Conservation (phyloP, 1,284 basidiomycete species). For the Cutaneotrichosporon mucoides region DNA sequence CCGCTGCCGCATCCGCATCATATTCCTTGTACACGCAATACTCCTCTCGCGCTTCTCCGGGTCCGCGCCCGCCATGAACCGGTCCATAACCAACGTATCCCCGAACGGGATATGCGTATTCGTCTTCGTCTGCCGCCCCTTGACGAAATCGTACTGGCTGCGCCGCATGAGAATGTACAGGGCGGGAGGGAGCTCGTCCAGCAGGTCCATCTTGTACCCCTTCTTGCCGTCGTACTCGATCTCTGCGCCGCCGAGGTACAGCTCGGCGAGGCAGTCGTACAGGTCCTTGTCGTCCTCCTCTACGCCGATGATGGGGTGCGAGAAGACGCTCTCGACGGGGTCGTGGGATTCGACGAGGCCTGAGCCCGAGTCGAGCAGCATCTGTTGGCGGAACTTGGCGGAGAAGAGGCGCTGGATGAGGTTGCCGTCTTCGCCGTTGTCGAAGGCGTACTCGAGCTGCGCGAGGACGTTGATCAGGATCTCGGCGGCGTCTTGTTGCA, state of each 20-base stretch:
- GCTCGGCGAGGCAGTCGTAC: conserved; percentile 83
- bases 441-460: conserved; percentile 90
- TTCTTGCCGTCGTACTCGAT: conserved; percentile 85
- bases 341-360: conserved; percentile 52
- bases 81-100: conserved; percentile 83
- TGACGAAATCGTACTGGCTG: conserved; percentile 80
- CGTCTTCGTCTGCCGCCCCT: conserved; percentile 78
- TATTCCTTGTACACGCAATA: conserved; percentile 63
- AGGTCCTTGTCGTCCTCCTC: conserved; percentile 73
- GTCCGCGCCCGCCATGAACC: conserved; percentile 77
- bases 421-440: conserved; percentile 52
- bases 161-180: conserved; percentile 95
- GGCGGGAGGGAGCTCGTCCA: conserved; percentile 81
- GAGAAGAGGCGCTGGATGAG: conserved; percentile 85
- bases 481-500: conserved; percentile 96
- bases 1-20: conserved; percentile 62
- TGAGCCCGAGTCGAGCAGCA: conserved; percentile 54
- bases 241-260: conserved; percentile 76
- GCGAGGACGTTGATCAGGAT: conserved; percentile 99
- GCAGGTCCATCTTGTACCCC: conserved; percentile 79
- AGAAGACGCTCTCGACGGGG: conserved; percentile 82
- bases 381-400: conserved; percentile 74
- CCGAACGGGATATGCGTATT: conserved; percentile 91
- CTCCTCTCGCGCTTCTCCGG: conserved; percentile 64
- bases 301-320: conserved; percentile 90